Evolutionary conservation across 2,329 filamentous ascomycete species (phyloP).

Genomic region (Penicillium fuscoglaucum): DNA sequence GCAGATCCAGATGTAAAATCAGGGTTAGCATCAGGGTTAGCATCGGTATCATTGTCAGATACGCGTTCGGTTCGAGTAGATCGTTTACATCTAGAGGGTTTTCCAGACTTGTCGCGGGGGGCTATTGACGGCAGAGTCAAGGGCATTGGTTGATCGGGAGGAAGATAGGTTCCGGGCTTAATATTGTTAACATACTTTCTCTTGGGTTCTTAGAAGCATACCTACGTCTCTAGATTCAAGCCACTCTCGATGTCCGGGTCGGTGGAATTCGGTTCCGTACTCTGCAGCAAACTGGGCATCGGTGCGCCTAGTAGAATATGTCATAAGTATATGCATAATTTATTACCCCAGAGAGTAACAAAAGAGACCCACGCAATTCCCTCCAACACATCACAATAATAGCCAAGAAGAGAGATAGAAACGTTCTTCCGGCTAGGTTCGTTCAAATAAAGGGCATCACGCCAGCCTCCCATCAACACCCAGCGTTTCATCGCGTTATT

Average conservation of each 20-base stretch:
- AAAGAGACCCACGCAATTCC: not conserved
- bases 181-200: no score
- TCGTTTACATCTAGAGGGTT: no score
- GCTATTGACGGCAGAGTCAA: no score
- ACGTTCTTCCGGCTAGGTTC: not conserved
- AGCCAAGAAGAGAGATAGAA: not conserved
- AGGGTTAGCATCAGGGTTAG: no score
- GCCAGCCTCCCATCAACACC: not conserved
- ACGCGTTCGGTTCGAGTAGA: no score
- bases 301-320: not conserved
- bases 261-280: not conserved
- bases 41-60: no score
- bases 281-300: not conserved
- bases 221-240: no score
- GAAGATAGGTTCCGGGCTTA: no score
- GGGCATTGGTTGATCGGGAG: no score
- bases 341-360: not conserved
- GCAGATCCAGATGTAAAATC: no score
- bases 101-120: no score
- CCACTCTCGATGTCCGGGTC: not conserved
- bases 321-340: not conserved
- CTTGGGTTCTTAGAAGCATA: no score
- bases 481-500: not conserved
- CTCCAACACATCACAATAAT: not conserved
- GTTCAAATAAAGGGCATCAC: not conserved